phyloP scores from a whole-genome alignment of 306 rosid genomes.

The Sphenostylis stenocarpa region DNA sequence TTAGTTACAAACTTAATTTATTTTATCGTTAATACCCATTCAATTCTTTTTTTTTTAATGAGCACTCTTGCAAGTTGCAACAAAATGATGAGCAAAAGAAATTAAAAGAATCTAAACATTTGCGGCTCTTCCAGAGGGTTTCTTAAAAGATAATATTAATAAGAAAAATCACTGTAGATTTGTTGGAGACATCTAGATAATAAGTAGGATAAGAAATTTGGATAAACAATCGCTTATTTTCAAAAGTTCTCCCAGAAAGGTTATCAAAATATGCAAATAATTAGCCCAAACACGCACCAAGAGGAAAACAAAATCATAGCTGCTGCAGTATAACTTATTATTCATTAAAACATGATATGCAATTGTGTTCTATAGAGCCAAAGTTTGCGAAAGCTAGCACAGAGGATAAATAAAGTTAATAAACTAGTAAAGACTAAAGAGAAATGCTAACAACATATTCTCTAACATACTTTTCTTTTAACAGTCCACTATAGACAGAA shows the following conservation, averaged over 20 bases:
- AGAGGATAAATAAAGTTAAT: slow-evolving; percentile 4
- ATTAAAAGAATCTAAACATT: background rate
- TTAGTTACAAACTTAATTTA: slow-evolving; percentile 2
- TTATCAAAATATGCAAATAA: background rate
- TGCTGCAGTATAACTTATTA: background rate
- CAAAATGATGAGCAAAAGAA: slow-evolving; percentile 9
- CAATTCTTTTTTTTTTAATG: background rate
- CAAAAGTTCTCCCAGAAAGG: background rate
- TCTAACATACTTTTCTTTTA: background rate
- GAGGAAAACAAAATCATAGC: background rate
- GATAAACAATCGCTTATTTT: background rate
- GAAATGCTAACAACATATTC: background rate
- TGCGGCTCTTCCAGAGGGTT: background rate
- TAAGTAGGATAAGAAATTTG: background rate
- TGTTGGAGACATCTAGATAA: background rate
- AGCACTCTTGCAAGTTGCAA: slow-evolving; percentile 18
- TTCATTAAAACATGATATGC: background rate
- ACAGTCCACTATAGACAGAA: background rate
- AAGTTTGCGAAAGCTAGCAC: background rate
- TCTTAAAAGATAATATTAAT: background rate
- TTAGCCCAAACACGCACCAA: background rate
- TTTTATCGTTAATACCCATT: slow-evolving; percentile 23
- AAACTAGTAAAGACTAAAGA: background rate
- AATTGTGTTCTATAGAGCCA: slow-evolving; percentile 6
- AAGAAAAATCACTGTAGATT: background rate